Evolutionary conservation across 2,329 filamentous ascomycete species (phyloP).

Genomic region (Monosporascus cannonballus): DNA sequence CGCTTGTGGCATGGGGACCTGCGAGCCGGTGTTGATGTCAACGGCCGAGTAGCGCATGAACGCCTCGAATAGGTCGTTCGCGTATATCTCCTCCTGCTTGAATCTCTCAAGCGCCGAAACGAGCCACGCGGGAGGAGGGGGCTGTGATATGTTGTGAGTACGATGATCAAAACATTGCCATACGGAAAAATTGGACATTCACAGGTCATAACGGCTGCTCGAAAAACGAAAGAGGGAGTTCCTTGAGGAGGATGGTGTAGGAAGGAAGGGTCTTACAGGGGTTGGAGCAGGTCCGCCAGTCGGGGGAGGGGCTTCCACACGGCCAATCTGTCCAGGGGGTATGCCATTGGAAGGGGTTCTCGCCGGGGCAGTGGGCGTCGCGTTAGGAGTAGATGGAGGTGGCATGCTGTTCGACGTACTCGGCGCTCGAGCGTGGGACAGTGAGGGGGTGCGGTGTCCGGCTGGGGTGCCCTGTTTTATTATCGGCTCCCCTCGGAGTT

Average conservation of each 20-base stretch:
- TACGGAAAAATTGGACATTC: constrained; percentile 8
- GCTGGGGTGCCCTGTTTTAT: constrained; percentile 35
- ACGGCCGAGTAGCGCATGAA: constrained; percentile 87
- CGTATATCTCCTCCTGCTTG: constrained; percentile 55
- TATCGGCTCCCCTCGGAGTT: constrained; percentile 46
- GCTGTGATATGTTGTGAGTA: constrained; percentile 44
- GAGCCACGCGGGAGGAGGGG: constrained; percentile 84
- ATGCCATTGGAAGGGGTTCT: constrained; percentile 20
- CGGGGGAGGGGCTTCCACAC: constrained; percentile 61
- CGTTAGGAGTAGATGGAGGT: constrained; percentile 27
- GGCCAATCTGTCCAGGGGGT: constrained; percentile 54
- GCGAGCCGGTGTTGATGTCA: constrained; percentile 62
- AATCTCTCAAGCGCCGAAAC: constrained; percentile 65
- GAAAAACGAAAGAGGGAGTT: constrained; percentile 23
- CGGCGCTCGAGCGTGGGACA: constrained; percentile 43
- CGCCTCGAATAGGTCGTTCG: constrained; percentile 78
- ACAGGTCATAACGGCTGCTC: constrained; percentile 26
- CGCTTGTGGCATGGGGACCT: constrained; percentile 44
- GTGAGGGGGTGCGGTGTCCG: constrained; percentile 37
- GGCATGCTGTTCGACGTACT: constrained; percentile 29
- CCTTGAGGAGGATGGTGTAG: constrained; percentile 10
- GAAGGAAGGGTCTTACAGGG: constrained; percentile 48
- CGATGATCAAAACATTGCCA: constrained; percentile 6
- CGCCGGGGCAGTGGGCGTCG: constrained; percentile 14
- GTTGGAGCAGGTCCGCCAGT: constrained; percentile 49